Evolutionary conservation across 2,329 filamentous ascomycete genomes (phyloP).

Genomic region (Shiraia bambusicola): DNA sequence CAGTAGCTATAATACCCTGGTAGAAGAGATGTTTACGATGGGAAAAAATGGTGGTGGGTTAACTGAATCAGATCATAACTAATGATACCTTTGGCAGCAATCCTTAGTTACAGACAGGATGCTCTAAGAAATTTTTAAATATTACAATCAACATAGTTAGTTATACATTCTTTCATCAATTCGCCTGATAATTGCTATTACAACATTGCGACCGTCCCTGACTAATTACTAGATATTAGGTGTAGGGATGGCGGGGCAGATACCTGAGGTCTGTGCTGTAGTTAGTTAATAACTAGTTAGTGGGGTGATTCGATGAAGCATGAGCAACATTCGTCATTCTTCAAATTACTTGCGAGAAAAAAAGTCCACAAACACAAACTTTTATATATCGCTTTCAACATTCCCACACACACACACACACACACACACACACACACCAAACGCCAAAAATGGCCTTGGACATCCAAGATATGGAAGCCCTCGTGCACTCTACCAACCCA

Average conservation of each 20-base stretch:
- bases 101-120: no score
- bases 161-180: no score
- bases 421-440: background rate
- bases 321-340: slow-evolving; percentile 19
- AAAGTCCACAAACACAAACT: background rate
- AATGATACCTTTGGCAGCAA: no score
- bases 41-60: background rate
- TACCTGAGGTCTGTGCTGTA: slow-evolving; percentile 8
- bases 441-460: slow-evolving; percentile 20
- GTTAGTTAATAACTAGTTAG: no score
- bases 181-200: no score
- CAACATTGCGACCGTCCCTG: no score
- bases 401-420: background rate
- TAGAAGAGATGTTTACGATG: slow-evolving; percentile 4
- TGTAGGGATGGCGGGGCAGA: slow-evolving; percentile 11
- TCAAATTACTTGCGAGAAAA: no score
- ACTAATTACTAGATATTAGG: no score
- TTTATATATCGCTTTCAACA: slow-evolving; percentile 3
- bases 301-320: slow-evolving; percentile 15
- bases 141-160: no score
- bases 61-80: no score
- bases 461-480: slow-evolving; percentile 48
- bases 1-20: slow-evolving; percentile 26
- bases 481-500: slow-evolving; percentile 65
- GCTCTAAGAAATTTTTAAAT: no score